Evolutionary conservation across 768 basidiomycete genomes (phyloP), one percentile per base, ranked within the genome.

Genomic region (Dioszegia crocea): DNA sequence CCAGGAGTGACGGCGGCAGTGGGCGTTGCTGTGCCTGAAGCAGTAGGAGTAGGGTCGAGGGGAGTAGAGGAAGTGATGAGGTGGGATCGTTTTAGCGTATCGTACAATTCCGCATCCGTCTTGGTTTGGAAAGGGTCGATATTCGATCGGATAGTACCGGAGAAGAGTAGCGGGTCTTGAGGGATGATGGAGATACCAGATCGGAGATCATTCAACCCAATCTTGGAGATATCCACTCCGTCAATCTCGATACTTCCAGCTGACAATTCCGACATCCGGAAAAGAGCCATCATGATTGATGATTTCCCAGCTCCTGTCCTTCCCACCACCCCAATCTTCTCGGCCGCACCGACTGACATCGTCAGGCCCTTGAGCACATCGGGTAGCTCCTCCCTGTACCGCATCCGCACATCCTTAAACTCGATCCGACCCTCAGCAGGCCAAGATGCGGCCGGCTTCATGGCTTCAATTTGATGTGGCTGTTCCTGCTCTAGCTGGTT

Each of bases 251-350:
- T 89, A 2, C 81, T 82, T 19, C 92, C 91, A 9, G 84, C 83
- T 0, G 80, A 78, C 29, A 85, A 80, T 72, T 97, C 93, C 19
- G 92, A 88, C 30, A 96, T 79, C 21, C 91, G 84, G 78, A 86
- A 93, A 0, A 96, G 80, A 4, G 89, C 86, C 66, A 86, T 86
- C 87, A 94, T 88, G 59, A 97, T 87, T 0, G 88, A 88, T 17
- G 87, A 88, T 77, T 94, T 91, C 38, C 91, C 91, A 0, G 90
- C 90, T 48, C 90, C 86, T 1, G 69, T 82, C 75, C 84, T 67
- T 49, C 91, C 90, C 46, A 94, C 88, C 52, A 94, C 88, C 27
- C 92, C 92, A 63, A 98, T 85, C 78, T 94, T 93, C 78, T 97
- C 92, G 4, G 88, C 88, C 0, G 84, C 83, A 0, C 78, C 74